Evolutionary conservation across 31 red algal genomes (phyloP), one percentile per base, ranked within the genome.

Genomic region (Bonnemaisonia californica): DNA sequence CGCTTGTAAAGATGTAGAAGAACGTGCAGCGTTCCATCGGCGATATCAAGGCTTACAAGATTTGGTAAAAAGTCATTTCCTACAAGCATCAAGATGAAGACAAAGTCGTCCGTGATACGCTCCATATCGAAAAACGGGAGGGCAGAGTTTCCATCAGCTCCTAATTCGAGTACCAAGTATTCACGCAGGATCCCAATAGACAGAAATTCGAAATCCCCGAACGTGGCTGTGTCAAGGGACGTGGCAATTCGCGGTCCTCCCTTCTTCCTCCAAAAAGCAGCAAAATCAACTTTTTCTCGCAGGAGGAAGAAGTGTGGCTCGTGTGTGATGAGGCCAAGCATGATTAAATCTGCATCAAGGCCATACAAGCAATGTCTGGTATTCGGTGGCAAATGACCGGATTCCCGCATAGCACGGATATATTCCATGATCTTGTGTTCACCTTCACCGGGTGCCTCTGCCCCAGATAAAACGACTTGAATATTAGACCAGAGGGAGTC

Each of bases 361-460:
- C 95, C 95, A 60, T 98, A 98, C 1, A 98, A 74, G 62, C 91
- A 93, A 74, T 98, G 95, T 4, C 89, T 51, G 21, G 91, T 84
- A 57, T 98, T 90, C 19, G 95, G 66, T 31, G 41, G 36, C 56
- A 93, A 36, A 1, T 33, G 33, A 37, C 76, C 72, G 4, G 79
- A 57, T 67, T 86, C 77, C 23, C 92, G 88, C 57, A 84, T 71
- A 29, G 78, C 64, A 3, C 95, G 84, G 48, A 98, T 98, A 62
- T 94, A 98, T 48, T 93, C 87, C 87, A 98, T 98, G 55, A 98
- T 98, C 84, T 98, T 98, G 61, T 98, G 95, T 55, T 98, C 95
- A 41, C 95, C 95, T 57, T 98, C 95, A 40, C 95, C 95, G 7
- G 95, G 95, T 8, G 85, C 81, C 67, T 98, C 90, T 2, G 95